Percentiles rank a stretch among this genome's conserved stretches.
These are phyloP conservation scores for Cladosporium sp. DNA, from an alignment of 2,329 filamentous ascomycete species.

Conservation along the genomic window DNA sequence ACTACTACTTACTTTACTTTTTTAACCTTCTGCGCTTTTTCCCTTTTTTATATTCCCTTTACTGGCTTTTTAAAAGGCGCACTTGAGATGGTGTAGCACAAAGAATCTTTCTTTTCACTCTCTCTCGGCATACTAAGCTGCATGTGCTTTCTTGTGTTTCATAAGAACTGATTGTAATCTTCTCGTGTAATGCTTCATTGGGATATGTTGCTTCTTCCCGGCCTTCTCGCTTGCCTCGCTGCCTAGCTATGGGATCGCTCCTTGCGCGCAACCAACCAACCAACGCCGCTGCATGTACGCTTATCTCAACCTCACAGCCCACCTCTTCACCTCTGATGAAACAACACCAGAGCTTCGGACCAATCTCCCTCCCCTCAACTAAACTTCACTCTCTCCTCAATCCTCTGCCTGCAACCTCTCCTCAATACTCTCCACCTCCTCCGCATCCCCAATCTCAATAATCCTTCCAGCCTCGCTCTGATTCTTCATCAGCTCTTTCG, in stretches of 20 bases:
- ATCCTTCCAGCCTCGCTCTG: conserved; percentile 87
- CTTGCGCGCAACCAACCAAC: neutral
- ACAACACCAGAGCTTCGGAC: too few species aligned
- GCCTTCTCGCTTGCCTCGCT: neutral
- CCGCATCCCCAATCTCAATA: conserved; percentile 77
- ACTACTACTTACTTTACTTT: neutral
- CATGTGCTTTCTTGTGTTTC: neutral
- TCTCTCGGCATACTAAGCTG: neutral
- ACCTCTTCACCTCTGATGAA: neutral
- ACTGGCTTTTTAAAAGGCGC: neutral
- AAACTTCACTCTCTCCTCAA: conserved; percentile 25
- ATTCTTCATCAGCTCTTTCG: conserved; percentile 93
- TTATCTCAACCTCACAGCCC: neutral
- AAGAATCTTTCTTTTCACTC: neutral
- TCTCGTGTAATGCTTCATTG: neutral
- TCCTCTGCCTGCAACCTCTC: conserved; percentile 56
- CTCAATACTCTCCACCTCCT: conserved; percentile 82
- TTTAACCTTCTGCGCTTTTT: neutral
- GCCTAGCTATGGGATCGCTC: neutral
- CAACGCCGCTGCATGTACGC: neutral
- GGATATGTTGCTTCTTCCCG: neutral
- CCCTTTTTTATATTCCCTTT: neutral
- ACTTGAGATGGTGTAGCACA: conserved; percentile 2
- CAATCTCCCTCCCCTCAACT: neutral
- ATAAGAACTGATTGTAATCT: neutral